Evolutionary conservation across 176 grass and related monocot species (phyloP), one percentile per base, ranked within the genome.

Genomic region (Oryza australiensis): DNA sequence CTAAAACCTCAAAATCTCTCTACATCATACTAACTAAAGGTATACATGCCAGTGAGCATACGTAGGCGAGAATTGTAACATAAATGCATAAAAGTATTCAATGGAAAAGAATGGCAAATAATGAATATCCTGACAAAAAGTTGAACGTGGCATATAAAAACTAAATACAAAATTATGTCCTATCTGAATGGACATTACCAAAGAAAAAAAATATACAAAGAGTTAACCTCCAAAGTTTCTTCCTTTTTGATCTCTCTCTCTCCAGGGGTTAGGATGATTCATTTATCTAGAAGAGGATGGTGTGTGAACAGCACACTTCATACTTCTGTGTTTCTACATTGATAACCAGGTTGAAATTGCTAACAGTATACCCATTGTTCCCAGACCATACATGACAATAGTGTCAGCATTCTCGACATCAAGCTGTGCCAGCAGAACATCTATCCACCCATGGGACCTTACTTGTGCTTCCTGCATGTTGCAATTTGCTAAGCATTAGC

Each of bases 311-410:
- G 10, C 10, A 68, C 12, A n/a, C 12, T 74, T 79, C 37, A 68
- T 33, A 79, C 8, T 74, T 79, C 23, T 51, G 22, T 74, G 65
- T 77, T 68, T 75, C 75, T 94, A 95, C 62, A 85, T 68, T 74
- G 90, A 99, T 82, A 99, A 77, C 93, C 85, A 99, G 62, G 93
- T 92, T 53, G 91, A 95, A 88, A 92, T 45, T 40, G 87, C 78
- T 53, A 99, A 83, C 70, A 99, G 74, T 48, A 92, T 29, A 83
- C 92, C 82, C 97, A 96, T 99, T 20, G 75, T 80, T 69, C 87
- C 93, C 28, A 96, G 83, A 66, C 97, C 91, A 90, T 83, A 96
- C 73, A 79, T 81, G 62, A 94, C 89, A 71, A 99, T 12, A 38
- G 69, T 85, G 35, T 99, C 97, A 81, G 87, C 70, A 81, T 90